Evolutionary conservation across 192 early-diverging fungal genomes (phyloP), one percentile per base, ranked within the genome.

Genomic region (Linnemannia exigua): DNA sequence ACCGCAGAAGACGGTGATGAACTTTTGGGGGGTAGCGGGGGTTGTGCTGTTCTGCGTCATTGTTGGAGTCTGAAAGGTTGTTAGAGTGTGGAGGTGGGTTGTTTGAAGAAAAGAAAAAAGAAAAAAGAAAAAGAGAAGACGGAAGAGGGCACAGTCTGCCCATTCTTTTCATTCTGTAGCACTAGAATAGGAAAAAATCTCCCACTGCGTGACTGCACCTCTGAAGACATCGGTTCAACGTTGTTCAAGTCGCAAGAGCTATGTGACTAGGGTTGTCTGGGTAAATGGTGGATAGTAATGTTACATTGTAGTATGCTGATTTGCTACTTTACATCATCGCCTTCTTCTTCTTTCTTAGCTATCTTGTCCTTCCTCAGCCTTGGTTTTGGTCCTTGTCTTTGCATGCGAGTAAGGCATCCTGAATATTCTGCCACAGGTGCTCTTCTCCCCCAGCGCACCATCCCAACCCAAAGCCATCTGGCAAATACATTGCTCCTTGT

Each of bases 1-100:
- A 51, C 84, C 84, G 52, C 84, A 86, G 67, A 86, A 86, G 41
- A 86, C 84, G 61, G 84, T 86, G 63, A 86, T 86, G 51, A 77
- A 80, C n/a, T 70, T 52, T 22, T 70, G 74, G 16, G 84, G 84
- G 33, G 41, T 77, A 44, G 77, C 61, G 48, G 80, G 19, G 16
- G 33, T 63, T 28, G 61, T 35, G 67, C 61, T 51, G n/a, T 4
- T 61, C 17, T 84, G 70, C 63, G 82, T 35, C 82, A 84, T 84
- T 37, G 36, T 75, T n/a, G 67, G 46, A 47, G n/a, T 51, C 67
- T 36, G 33, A 38, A 17, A 44, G n/a, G 41, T 84, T 37, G 36
- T 75, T n/a, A 46, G 46, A 44, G n/a, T 38, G 76, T 36, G 46
- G 41, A 17, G 9, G 41, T 44, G 41, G 3, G 41, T 44, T 44